A percentile compares a stretch with the other conserved stretches of the same genome.
These are phyloP conservation scores for Crucihimalaya himalaica DNA, from an alignment of 345 rosid species.

Conservation along the genomic window DNA sequence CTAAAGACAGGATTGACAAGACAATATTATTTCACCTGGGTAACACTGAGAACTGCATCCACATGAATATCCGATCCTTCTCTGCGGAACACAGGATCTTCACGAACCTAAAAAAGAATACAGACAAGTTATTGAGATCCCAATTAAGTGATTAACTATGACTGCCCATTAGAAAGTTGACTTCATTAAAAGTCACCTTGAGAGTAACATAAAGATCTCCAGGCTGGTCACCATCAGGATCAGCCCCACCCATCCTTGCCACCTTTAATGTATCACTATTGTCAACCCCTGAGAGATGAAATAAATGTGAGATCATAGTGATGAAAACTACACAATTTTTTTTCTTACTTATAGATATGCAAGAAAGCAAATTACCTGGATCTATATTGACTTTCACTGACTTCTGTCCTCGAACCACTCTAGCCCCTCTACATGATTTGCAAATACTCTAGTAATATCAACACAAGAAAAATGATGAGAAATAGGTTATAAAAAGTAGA, in stretches of 20 bases:
- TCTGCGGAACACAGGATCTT: conserved; percentile 96
- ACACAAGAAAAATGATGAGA: conserved; percentile 25
- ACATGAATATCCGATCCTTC: conserved; percentile 91
- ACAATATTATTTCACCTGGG: conserved; percentile 60
- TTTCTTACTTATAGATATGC: background rate
- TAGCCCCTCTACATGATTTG: conserved; percentile 84
- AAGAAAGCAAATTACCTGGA: conserved; percentile 60
- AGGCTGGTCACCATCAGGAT: conserved; percentile 93
- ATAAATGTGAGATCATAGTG: conserved; percentile 3
- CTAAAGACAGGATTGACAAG: conserved; percentile 7
- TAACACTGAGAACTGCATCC: conserved; percentile 71
- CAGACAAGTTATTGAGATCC: conserved; percentile 4
- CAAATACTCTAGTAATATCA: conserved; percentile 69
- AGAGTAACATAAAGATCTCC: conserved; percentile 87
- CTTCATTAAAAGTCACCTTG: conserved; percentile 52
- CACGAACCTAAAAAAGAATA: conserved; percentile 61
- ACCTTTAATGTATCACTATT: conserved; percentile 74
- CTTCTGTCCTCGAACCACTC: conserved; percentile 77
- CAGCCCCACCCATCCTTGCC: conserved; percentile 84
- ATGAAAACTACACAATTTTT: background rate
- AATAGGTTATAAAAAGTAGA: background rate
- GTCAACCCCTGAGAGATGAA: conserved; percentile 67
- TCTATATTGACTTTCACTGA: conserved; percentile 77
- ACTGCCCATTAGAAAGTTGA: conserved; percentile 1
- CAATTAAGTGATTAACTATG: conserved; percentile 3